phyloP scores from a whole-genome alignment of 2,329 filamentous ascomycete genomes.

The Iodosphaeria phyllophila region DNA sequence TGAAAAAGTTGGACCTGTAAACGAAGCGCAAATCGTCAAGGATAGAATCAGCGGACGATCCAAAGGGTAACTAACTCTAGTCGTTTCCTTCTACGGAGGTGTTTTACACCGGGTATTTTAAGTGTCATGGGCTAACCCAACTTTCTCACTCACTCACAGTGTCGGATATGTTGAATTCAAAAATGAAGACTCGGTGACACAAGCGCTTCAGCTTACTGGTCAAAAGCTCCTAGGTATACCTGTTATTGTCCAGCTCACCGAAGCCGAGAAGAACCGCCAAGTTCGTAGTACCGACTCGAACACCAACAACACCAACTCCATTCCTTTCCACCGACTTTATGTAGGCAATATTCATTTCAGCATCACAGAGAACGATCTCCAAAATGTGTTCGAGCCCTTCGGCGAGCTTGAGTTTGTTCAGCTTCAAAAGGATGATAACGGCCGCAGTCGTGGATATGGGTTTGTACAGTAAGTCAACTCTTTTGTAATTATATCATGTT shows the following conservation, averaged over 20 bases:
- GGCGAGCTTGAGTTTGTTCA: constrained; percentile 96
- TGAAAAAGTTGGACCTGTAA: constrained; percentile 83
- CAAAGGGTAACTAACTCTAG: constrained; percentile 55
- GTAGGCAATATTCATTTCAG: constrained; percentile 99
- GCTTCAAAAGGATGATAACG: constrained; percentile 86
- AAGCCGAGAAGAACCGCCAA: constrained; percentile 98
- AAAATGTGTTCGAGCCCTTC: constrained; percentile 94
- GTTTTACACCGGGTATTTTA: too few relatives aligned
- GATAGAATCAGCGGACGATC: constrained; percentile 91
- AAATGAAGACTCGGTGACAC: constrained; percentile 78
- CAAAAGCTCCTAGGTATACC: constrained; percentile 97
- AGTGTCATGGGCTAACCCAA: too few relatives aligned
- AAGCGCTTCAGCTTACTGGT: constrained; percentile 93
- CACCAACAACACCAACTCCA: constrained; percentile 56
- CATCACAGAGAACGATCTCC: constrained; percentile 87
- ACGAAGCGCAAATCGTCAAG: constrained; percentile 96
- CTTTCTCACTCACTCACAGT: constrained; percentile 39
- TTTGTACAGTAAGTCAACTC: constrained; percentile 75
- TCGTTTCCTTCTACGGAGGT: neutral
- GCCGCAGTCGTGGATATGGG: constrained; percentile 83
- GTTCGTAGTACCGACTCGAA: constrained; percentile 61
- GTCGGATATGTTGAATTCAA: constrained; percentile 99
- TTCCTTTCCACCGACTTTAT: constrained; percentile 94
- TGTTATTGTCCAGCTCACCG: constrained; percentile 94
- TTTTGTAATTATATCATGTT: neutral